Evolutionary conservation across 208 protist genomes (phyloP).

Genomic region (Trypanosoma grayi): DNA sequence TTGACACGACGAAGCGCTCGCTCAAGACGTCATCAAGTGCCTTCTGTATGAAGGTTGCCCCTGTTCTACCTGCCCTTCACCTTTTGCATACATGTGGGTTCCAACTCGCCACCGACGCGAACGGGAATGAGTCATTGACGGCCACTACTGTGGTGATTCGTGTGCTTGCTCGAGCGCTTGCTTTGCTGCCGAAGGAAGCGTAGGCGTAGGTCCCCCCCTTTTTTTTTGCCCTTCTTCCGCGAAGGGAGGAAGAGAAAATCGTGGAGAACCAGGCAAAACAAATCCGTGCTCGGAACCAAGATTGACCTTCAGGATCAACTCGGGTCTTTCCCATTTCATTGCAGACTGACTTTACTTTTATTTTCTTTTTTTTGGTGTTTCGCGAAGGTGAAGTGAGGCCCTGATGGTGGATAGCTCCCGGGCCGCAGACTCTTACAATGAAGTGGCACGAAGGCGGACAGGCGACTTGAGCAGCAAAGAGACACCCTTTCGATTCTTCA

Average conservation of each 20-base stretch:
- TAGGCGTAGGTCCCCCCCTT: neutral
- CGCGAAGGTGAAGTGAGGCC: neutral
- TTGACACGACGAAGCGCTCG: slow-evolving; percentile 68
- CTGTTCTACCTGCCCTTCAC: slow-evolving; percentile 40
- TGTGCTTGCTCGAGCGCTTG: slow-evolving; percentile 32
- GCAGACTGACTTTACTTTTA: neutral
- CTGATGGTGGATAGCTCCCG: slow-evolving; percentile 13
- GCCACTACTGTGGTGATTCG: slow-evolving; percentile 63
- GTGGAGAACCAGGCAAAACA: too few relatives aligned
- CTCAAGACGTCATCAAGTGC: slow-evolving; percentile 51
- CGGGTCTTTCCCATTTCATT: slow-evolving; percentile 6
- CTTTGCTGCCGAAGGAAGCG: slow-evolving; percentile 5
- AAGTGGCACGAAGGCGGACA: slow-evolving; percentile 42
- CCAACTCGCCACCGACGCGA: slow-evolving; percentile 40
- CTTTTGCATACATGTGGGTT: slow-evolving; percentile 70
- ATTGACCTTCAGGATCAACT: too few relatives aligned
- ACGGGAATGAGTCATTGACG: slow-evolving; percentile 35
- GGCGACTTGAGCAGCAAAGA: slow-evolving; percentile 64
- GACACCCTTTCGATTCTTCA: slow-evolving; percentile 82
- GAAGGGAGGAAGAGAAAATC: too few relatives aligned
- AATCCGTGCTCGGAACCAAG: too few relatives aligned
- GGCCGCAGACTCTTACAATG: slow-evolving; percentile 63
- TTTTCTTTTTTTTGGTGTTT: slow-evolving; percentile 23
- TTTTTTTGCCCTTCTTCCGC: neutral
- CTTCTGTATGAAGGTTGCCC: slow-evolving; percentile 48